phyloP scores from a whole-genome alignment of 768 basidiomycete genomes.

The Tephrocybe sp. region DNA sequence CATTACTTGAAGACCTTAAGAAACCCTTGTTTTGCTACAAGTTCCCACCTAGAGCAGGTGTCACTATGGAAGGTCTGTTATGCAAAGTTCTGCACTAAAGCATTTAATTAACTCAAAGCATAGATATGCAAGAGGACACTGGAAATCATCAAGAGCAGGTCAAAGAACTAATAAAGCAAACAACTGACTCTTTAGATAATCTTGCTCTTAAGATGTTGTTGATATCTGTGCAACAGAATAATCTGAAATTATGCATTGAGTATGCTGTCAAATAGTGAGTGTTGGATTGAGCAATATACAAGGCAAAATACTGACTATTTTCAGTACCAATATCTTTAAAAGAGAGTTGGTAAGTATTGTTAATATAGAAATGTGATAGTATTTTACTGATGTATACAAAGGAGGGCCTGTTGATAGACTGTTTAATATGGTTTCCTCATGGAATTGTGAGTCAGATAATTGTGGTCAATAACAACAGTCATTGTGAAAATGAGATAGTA shows the following conservation, averaged over 20 bases:
- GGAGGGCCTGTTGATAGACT: too few relatives aligned
- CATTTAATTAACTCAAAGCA: too few relatives aligned
- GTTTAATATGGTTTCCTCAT: too few relatives aligned
- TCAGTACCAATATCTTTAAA: too few relatives aligned
- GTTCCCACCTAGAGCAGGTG: neutral
- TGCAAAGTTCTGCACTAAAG: neutral
- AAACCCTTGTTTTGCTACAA: neutral
- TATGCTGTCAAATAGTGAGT: neutral
- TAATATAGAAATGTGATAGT: too few relatives aligned
- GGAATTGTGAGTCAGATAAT: too few relatives aligned
- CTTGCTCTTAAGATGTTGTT: neutral
- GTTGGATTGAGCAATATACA: neutral
- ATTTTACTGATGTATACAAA: too few relatives aligned
- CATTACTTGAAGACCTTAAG: neutral
- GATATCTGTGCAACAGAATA: neutral
- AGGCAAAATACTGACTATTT: too few relatives aligned
- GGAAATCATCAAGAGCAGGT: neutral
- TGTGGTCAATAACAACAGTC: too few relatives aligned
- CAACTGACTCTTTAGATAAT: neutral
- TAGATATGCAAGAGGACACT: neutral
- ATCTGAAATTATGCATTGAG: neutral
- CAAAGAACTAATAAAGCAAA: neutral
- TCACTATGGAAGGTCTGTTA: neutral
- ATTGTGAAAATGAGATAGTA: too few relatives aligned
- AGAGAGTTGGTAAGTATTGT: too few relatives aligned